Evolutionary conservation across 768 basidiomycete genomes (phyloP), one percentile per base, ranked within the genome.

Genomic region (Cantharellus cinnabarinus): DNA sequence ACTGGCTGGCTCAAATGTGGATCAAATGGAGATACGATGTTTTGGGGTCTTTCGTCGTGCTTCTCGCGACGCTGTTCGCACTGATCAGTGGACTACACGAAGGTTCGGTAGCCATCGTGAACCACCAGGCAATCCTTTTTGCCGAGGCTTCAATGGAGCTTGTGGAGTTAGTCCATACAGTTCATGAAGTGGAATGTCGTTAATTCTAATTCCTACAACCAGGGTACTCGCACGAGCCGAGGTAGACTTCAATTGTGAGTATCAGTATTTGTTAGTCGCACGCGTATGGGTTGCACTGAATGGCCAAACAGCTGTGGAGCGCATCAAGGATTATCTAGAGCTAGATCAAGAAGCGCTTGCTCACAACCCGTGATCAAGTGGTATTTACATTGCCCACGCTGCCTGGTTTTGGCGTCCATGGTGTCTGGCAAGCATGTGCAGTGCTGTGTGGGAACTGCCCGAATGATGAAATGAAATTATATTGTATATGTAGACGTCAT

Each of bases 1-100:
- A 82, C 68, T 65, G 66, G 79, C 73, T 82, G 48, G 78, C 83
- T 4, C 79, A 76, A 55, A 77, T 75, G 15, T 85, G 83, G 83
- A 72, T 85, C 53, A 73, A 76, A 60, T 83, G 80, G 78, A 71
- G 83, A 73, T 85, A 86, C 64, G 83, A 86, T 64, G 81, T 81
- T 4, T 72, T 85, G n/a, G 83, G 83, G 40, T 83, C 83, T 3
- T 70, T 83, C 2, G 80, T 85, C 37, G 82, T 85, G 0, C 81
- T 79, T 65, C 66, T 77, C 10, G 79, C 83, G 1, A 85, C 82
- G 1, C 62, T 81, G n/a, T 82, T 84, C 63, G 81, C 83, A 2
- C 68, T 87, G 5, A 74, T 72, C 72, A 74, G 69, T 61, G 76
- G 73, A 2, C 74, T 82, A 5, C 71, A 73, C 0, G 76, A 79